Evolutionary conservation across 768 basidiomycete genomes (phyloP).

Genomic region (Lactifluus pinguis): DNA sequence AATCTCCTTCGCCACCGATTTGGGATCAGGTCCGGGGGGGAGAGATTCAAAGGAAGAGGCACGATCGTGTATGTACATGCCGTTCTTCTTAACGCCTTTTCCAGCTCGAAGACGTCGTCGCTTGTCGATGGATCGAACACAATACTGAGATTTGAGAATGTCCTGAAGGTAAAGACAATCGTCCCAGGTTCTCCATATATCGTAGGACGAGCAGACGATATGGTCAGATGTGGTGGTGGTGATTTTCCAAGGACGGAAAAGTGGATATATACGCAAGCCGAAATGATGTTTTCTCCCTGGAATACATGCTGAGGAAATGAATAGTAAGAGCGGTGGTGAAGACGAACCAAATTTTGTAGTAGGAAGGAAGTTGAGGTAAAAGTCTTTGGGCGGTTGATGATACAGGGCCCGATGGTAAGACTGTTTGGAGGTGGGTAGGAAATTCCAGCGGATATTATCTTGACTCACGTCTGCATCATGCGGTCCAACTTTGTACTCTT

Average conservation of each 20-base stretch:
- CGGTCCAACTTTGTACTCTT: too few species aligned
- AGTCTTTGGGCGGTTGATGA: slow-evolving; percentile 5
- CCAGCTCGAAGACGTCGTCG: slow-evolving; percentile 57
- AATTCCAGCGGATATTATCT: neutral
- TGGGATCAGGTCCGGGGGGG: slow-evolving; percentile 75
- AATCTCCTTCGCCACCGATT: slow-evolving; percentile 59
- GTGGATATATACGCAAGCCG: slow-evolving; percentile 23
- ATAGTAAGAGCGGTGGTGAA: neutral
- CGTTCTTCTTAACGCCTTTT: slow-evolving; percentile 41
- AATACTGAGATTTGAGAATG: slow-evolving; percentile 55
- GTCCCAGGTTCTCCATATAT: slow-evolving; percentile 75
- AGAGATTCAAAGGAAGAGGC: slow-evolving; percentile 83
- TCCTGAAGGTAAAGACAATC: slow-evolving; percentile 76
- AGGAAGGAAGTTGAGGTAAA: neutral
- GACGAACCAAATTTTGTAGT: slow-evolving; percentile 21
- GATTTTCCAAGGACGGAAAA: neutral
- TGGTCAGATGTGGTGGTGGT: slow-evolving; percentile 20
- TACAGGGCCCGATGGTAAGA: slow-evolving; percentile 13
- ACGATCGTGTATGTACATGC: slow-evolving; percentile 58
- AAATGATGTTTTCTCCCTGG: slow-evolving; percentile 20
- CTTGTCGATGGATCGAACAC: slow-evolving; percentile 53
- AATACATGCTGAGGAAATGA: neutral
- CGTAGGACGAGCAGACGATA: slow-evolving; percentile 41
- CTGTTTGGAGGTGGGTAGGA: slow-evolving; percentile 20
- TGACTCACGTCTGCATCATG: slow-evolving; percentile 1